These are phyloP conservation scores for Xylaria longipes DNA, from an alignment of 495 filamentous ascomycete genomes.

Conservation along the genomic window DNA sequence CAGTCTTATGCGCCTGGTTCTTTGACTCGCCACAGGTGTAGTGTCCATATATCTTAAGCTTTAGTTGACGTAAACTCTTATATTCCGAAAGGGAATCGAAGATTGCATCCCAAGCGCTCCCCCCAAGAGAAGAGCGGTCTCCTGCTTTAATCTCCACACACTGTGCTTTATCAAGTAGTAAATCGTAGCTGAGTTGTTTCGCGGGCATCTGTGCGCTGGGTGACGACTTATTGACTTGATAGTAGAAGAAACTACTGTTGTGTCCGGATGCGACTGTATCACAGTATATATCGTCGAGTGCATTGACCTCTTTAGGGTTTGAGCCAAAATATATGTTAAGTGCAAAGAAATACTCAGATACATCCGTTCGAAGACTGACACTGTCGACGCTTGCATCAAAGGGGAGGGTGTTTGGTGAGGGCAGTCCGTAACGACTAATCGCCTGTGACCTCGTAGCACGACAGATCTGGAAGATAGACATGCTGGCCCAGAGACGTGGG, in stretches of 20 bases:
- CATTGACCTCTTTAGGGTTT: too few species aligned
- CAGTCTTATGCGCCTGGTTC: not conserved
- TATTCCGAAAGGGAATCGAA: too few species aligned
- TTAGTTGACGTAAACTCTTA: not conserved
- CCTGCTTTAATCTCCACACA: not conserved
- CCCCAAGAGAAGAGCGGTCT: too few species aligned
- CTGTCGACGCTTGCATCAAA: conserved; percentile 11
- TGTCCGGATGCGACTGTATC: too few species aligned
- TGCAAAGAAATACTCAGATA: not conserved
- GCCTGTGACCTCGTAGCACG: not conserved
- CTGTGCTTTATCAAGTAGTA: not conserved
- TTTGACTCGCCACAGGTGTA: not conserved
- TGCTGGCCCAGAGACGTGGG: conserved; percentile 3
- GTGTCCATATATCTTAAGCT: not conserved
- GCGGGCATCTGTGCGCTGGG: too few species aligned
- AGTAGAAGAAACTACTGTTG: not conserved
- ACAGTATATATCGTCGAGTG: too few species aligned
- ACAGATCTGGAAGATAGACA: not conserved
- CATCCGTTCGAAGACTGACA: not conserved
- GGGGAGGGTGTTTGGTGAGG: not conserved
- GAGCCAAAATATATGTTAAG: too few species aligned
- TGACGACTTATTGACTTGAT: not conserved
- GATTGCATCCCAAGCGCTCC: too few species aligned
- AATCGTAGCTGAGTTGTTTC: not conserved
- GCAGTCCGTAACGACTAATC: not conserved